Evolutionary conservation across 2,329 filamentous ascomycete species (phyloP).

Genomic region (Pyrenochaeta sp.): DNA sequence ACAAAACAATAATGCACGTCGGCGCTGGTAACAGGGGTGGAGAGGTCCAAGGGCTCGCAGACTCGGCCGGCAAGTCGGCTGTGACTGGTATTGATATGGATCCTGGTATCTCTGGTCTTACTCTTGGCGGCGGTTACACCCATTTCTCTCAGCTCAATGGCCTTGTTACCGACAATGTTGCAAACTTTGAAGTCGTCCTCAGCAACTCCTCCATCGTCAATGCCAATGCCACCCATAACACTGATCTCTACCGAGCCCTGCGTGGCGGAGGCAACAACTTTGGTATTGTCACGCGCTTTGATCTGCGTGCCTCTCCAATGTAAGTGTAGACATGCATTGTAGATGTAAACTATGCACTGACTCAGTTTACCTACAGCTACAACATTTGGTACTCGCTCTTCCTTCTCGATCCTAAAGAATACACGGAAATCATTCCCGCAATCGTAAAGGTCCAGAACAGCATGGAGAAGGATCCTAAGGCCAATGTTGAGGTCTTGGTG

Average conservation of each 20-base stretch:
- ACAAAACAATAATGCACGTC: background rate
- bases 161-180: conserved; percentile 42
- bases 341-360: too few relatives aligned
- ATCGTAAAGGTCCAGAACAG: conserved; percentile 2
- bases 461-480: conserved; percentile 7
- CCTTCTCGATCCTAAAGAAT: conserved; percentile 23
- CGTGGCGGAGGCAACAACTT: conserved; percentile 45
- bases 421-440: conserved; percentile 8
- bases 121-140: conserved; percentile 37
- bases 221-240: conserved; percentile 28
- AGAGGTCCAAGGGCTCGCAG: conserved; percentile 1
- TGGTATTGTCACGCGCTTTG: conserved; percentile 45
- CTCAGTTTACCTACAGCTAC: background rate
- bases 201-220: conserved; percentile 48
- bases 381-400: conserved; percentile 20
- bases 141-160: conserved; percentile 34
- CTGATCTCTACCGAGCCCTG: conserved; percentile 50
- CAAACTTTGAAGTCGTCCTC: conserved; percentile 44
- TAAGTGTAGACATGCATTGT: background rate
- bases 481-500: conserved; percentile 1
- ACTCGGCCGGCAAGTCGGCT: conserved; percentile 1
- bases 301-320: conserved; percentile 11
- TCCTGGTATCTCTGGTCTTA: conserved; percentile 43
- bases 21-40: conserved; percentile 3
- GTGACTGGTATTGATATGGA: conserved; percentile 1